Evolutionary conservation across 441 rosid species (phyloP), one percentile per base, ranked within the genome.

Genomic region (Eutrema salsugineum): DNA sequence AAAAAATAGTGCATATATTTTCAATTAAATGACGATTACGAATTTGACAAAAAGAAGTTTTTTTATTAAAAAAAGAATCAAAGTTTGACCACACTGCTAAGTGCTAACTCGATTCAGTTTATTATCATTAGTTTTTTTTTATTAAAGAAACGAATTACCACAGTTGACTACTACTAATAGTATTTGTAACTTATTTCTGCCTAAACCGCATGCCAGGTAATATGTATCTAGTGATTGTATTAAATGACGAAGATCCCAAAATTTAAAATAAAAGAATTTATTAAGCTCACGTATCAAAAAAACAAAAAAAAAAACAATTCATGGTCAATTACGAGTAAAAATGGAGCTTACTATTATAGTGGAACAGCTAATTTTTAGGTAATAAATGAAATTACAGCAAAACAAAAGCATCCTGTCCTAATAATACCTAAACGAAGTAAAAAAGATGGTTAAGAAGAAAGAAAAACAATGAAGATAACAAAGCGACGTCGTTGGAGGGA

Each of bases 381-480:
- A 15, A 57, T 20, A 28, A 65, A 58, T 48, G 39, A 67, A 67
- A 66, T 24, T 20, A 67, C 73, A 74, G 63, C 68, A 59, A 59
- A 74, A 58, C 46, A 58, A 22, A 73, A 66, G 57, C 53, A 72
- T 28, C n/a, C 0, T 44, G 70, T 58, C 66, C 44, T 66, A 58
- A 66, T 9, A 46, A 49, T 33, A 16, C 38, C 27, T 47, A 56
- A 65, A 22, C 15, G 67, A 49, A 66, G 39, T 30, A 39, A 16
- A 14, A 46, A 22, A 43, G 39, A 15, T 56, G 44, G 39, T 50
- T 8, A 28, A 36, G 48, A 19, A 16, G 10, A 30, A 36, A 50
- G 5, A 1, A 14, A 8, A 33, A 53, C 3, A 16, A 9, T 39
- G 6, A 57, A 38, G 1, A n/a, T 9, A 36, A 3, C 33, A 5